A percentile compares a stretch with the other conserved stretches of the same genome.
Evolutionary conservation across 2,329 filamentous ascomycete genomes (phyloP).

Genomic region (Botrytis porri): DNA sequence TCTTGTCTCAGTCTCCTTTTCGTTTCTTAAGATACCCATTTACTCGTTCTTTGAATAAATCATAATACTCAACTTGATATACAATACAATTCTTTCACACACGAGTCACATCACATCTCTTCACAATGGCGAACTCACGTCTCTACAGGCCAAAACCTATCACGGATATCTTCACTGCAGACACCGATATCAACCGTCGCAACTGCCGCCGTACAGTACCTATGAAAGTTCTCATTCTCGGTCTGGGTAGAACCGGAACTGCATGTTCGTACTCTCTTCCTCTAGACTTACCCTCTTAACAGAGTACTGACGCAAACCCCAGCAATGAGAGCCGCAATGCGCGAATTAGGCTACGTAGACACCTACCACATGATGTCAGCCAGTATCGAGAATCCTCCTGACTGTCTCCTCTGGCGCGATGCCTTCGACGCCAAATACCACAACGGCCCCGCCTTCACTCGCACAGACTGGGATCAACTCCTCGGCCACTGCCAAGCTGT

Average conservation of each 20-base stretch:
- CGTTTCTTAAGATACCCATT: constrained; percentile 8
- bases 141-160: constrained; percentile 44
- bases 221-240: constrained; percentile 70
- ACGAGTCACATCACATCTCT: background rate
- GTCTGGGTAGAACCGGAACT: constrained; percentile 68
- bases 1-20: background rate
- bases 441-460: constrained; percentile 57
- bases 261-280: constrained; percentile 50
- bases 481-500: constrained; percentile 52
- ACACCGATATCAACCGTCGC: constrained; percentile 66
- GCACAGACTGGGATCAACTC: constrained; percentile 67
- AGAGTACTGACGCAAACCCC: background rate
- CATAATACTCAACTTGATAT: background rate
- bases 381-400: constrained; percentile 64
- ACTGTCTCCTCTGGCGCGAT: constrained; percentile 67
- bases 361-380: constrained; percentile 74
- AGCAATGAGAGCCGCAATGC: constrained; percentile 64
- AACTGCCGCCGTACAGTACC: constrained; percentile 64
- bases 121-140: constrained; percentile 26
- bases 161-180: constrained; percentile 60
- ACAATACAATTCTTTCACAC: background rate
- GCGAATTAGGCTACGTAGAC: constrained; percentile 63
- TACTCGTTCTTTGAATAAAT: background rate
- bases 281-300: background rate
- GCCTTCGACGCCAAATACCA: constrained; percentile 63